phyloP scores from a whole-genome alignment of 768 basidiomycete genomes.

The Daedaleopsis sinensis region DNA sequence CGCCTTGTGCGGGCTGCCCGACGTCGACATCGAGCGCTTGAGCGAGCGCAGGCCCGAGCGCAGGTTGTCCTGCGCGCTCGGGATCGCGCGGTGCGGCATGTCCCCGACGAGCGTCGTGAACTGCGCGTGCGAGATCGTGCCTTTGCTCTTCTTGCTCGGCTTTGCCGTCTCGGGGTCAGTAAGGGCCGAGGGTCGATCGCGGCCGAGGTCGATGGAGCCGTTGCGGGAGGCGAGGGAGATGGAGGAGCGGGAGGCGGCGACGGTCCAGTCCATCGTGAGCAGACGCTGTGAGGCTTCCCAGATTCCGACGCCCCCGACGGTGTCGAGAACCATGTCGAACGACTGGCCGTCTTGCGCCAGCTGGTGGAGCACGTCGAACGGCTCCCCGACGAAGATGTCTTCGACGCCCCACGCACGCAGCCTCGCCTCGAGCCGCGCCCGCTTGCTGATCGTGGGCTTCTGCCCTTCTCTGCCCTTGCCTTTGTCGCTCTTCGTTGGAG shows the following conservation, averaged over 20 bases:
- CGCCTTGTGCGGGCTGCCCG: neutral
- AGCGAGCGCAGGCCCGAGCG: conserved; percentile 71
- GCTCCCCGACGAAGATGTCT: conserved; percentile 71
- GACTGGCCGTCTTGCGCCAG: conserved; percentile 54
- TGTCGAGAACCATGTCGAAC: conserved; percentile 85
- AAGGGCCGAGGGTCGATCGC: neutral
- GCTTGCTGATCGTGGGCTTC: conserved; percentile 16
- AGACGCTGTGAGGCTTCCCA: conserved; percentile 76
- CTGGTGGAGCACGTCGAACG: conserved; percentile 54
- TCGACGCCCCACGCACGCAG: conserved; percentile 74
- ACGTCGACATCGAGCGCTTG: conserved; percentile 33
- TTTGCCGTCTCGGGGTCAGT: neutral
- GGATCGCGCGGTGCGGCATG: conserved; percentile 61
- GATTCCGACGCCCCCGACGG: conserved; percentile 76
- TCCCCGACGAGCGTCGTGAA: conserved; percentile 87
- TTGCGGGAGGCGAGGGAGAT: conserved; percentile 49
- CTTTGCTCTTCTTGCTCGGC: conserved; percentile 22
- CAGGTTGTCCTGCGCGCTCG: conserved; percentile 73
- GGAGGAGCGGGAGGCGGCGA: conserved; percentile 18
- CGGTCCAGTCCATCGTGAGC: conserved; percentile 42
- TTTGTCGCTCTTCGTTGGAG: conserved; percentile 11
- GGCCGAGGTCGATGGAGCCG: conserved; percentile 27
- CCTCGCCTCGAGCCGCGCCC: conserved; percentile 42
- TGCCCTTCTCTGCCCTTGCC: conserved; percentile 21
- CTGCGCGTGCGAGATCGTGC: conserved; percentile 40